phyloP scores from a whole-genome alignment of 176 grass and related monocot species.

The Oryza australiensis region DNA sequence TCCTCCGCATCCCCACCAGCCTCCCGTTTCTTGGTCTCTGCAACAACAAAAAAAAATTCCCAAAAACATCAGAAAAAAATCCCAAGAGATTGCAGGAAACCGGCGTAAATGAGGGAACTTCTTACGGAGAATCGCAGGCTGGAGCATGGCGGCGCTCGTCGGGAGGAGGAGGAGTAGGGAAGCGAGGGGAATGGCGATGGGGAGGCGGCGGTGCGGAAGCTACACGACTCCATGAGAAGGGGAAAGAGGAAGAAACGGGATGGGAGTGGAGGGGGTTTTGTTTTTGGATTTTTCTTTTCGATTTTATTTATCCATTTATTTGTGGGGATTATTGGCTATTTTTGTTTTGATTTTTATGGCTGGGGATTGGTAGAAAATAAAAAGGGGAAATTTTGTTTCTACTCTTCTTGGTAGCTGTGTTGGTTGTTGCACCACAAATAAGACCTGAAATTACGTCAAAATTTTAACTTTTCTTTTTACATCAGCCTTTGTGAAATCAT shows the following conservation, averaged over 20 bases:
- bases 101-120: neutral
- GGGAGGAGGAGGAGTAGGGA: conserved; percentile 38
- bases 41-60: neutral
- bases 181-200: conserved; percentile 52
- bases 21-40: conserved; percentile 47
- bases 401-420: neutral
- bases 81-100: conserved; percentile 11
- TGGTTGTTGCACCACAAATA: neutral
- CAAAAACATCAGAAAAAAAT: conserved; percentile 15
- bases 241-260: conserved; percentile 31
- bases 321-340: neutral
- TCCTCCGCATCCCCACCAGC: conserved; percentile 45
- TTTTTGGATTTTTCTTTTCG: conserved; percentile 18
- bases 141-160: conserved; percentile 19
- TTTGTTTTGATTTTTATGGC: conserved; percentile 40
- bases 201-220: conserved; percentile 54
- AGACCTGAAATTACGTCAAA: neutral
- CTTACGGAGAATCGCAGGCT: conserved; percentile 30
- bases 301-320: neutral
- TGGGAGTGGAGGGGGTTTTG: conserved; percentile 24
- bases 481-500: neutral
- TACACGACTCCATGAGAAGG: conserved; percentile 59
- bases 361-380: neutral
- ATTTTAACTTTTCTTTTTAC: neutral
- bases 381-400: neutral